These are phyloP conservation scores for Penicillium sp. DNA, from an alignment of 2,329 filamentous ascomycete genomes.

Conservation along the genomic window DNA sequence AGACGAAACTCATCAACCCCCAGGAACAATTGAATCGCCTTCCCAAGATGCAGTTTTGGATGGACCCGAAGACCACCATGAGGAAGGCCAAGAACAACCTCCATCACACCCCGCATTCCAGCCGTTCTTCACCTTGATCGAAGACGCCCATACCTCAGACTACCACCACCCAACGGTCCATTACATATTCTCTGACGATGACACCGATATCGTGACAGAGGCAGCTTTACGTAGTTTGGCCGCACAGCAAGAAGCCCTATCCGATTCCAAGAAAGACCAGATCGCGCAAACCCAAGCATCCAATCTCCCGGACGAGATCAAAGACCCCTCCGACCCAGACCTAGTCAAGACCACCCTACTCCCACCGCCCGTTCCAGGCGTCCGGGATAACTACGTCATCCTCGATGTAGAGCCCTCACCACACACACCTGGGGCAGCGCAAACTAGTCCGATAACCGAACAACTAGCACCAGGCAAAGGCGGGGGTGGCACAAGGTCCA, in stretches of 20 bases:
- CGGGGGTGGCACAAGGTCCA: conserved; percentile 16
- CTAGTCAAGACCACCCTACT: conserved; percentile 38
- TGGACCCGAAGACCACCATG: conserved; percentile 1
- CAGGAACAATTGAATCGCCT: neutral
- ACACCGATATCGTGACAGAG: conserved; percentile 71
- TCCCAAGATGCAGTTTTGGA: conserved; percentile 12
- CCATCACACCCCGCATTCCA: conserved; percentile 56
- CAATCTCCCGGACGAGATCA: conserved; percentile 19
- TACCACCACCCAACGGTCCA: conserved; percentile 83
- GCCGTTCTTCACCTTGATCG: conserved; percentile 82
- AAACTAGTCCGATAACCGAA: neutral
- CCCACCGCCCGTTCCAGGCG: conserved; percentile 48
- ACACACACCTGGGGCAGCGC: neutral
- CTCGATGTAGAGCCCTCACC: conserved; percentile 51
- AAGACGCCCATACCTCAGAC: conserved; percentile 69
- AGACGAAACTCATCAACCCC: conserved; percentile 7
- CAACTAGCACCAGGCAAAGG: neutral
- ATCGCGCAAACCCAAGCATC: conserved; percentile 9
- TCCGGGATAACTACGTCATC: conserved; percentile 58
- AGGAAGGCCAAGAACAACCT: conserved; percentile 20
- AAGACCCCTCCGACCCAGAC: conserved; percentile 14
- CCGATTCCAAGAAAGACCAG: conserved; percentile 26
- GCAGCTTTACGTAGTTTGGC: conserved; percentile 60
- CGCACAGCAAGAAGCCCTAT: conserved; percentile 38
- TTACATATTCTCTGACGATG: conserved; percentile 93